Conservation (phyloP, 345 rosid genomes). For the Lepidium didymum region DNA sequence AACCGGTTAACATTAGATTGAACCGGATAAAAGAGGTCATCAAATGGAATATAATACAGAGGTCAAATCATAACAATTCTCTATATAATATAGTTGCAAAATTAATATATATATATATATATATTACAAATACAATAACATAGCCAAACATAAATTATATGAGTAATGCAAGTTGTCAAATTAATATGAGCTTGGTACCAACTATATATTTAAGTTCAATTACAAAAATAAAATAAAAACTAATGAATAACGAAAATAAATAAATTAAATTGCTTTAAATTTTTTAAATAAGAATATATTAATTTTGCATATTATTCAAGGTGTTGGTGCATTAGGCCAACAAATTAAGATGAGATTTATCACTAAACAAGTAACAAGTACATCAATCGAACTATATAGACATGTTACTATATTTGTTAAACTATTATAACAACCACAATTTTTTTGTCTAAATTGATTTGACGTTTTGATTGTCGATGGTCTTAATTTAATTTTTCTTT, state of each 20-base stretch:
- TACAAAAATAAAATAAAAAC: neutral
- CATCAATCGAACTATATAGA: neutral
- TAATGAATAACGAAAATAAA: neutral
- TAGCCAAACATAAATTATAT: too few relatives aligned
- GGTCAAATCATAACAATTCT: too few relatives aligned
- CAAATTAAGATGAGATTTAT: conserved; percentile 3
- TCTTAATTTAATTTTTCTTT: neutral
- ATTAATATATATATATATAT: too few relatives aligned
- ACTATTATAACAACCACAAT: neutral
- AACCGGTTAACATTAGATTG: too few relatives aligned
- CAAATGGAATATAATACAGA: too few relatives aligned
- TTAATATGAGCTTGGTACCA: neutral
- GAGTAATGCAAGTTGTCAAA: too few relatives aligned
- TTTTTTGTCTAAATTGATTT: neutral
- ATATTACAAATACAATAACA: too few relatives aligned
- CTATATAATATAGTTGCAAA: too few relatives aligned
- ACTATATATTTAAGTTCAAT: neutral
- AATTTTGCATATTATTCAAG: neutral
- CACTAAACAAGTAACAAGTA: neutral
- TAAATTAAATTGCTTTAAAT: neutral
- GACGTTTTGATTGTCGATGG: conserved; percentile 1
- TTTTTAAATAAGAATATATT: neutral
- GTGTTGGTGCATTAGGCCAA: conserved; percentile 21
- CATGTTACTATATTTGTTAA: neutral
- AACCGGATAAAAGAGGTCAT: too few relatives aligned